Base-by-base conservation (phyloP, 169 alveolate species). In the Plasmodium knowlesi region DNA sequence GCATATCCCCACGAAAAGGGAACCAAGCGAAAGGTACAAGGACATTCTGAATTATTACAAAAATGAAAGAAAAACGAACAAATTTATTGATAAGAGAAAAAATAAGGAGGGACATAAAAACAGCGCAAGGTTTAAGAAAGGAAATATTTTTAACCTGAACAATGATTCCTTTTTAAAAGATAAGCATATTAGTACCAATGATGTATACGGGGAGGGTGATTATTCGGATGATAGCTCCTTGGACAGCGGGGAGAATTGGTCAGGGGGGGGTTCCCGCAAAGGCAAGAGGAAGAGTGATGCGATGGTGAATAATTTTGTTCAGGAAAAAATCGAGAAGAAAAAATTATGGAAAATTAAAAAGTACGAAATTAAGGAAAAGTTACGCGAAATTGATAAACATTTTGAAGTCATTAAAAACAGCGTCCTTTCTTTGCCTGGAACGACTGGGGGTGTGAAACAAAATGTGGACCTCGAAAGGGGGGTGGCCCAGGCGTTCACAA, bases 31-130 rank as follows among this genome's bases (percentile, higher is more conserved):
- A 34, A 81, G 81, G 57, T 91, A 91, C 84, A 67, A 82, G 53
- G 30, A 73, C 9, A 80, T 91, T 91, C 83, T 91, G 14, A 43
- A 72, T 81, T 82, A 91, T 91, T 91, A 91, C 78, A 80, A 72
- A 82, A 82, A 91, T 82, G 95, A 91, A 39, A 91, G 71, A 34
- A 91, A 91, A 91, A 91, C 95, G 61, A 91, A 91, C 50, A 91
- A 91, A 82, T 91, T 91, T 91, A 91, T 91, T 82, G 95, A 91
- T 72, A 91, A 91, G 67, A 91, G 95, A 37, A 91, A 91, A 91
- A 82, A 25, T 14, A 91, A 91, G 83, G 19, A 43, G 67, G 25
- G 67, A 16, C 30, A 61, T 78, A 85, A 53, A 74, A 85, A 28
- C 37, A 81, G n/a, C 53, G 46, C 67, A 67, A 91, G 83, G 53